These are phyloP conservation scores for Tetragonia tetragonoides DNA, from an alignment of 148 eudicot species.

Conservation along the genomic window DNA sequence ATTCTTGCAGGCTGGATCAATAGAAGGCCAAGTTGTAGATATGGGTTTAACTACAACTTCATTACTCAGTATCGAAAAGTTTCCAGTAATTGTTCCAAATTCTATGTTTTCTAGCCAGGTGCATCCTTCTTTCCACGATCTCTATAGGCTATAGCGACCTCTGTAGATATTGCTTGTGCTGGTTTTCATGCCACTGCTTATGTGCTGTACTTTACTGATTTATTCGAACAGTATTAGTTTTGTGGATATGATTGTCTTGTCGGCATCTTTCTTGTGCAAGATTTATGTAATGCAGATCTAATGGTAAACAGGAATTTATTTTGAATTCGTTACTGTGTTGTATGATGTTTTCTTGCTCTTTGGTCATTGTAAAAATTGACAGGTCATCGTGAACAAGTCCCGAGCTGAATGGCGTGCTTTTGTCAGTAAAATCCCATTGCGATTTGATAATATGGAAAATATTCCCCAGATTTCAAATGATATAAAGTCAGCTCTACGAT, in stretches of 20 bases:
- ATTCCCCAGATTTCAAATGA: slow-evolving; percentile 68
- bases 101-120: slow-evolving; percentile 95
- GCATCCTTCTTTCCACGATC: slow-evolving; percentile 16
- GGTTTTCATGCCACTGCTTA: background rate
- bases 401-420: slow-evolving; percentile 81
- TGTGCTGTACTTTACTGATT: background rate
- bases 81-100: slow-evolving; percentile 88
- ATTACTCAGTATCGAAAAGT: slow-evolving; percentile 75
- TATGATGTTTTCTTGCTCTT: background rate
- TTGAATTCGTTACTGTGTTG: background rate
- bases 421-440: slow-evolving; percentile 65
- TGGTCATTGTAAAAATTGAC: slow-evolving; percentile 9
- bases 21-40: slow-evolving; percentile 97
- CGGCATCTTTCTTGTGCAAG: background rate
- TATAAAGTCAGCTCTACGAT: slow-evolving; percentile 69
- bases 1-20: slow-evolving; percentile 85
- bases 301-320: background rate
- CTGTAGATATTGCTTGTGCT: background rate
- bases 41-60: slow-evolving; percentile 91
- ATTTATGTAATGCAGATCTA: background rate
- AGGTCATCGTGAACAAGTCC: slow-evolving; percentile 96
- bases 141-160: background rate
- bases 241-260: background rate
- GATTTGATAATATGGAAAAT: slow-evolving; percentile 55
- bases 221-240: background rate